phyloP scores from a whole-genome alignment of 768 basidiomycete genomes.

The Mycena kentingensis region DNA sequence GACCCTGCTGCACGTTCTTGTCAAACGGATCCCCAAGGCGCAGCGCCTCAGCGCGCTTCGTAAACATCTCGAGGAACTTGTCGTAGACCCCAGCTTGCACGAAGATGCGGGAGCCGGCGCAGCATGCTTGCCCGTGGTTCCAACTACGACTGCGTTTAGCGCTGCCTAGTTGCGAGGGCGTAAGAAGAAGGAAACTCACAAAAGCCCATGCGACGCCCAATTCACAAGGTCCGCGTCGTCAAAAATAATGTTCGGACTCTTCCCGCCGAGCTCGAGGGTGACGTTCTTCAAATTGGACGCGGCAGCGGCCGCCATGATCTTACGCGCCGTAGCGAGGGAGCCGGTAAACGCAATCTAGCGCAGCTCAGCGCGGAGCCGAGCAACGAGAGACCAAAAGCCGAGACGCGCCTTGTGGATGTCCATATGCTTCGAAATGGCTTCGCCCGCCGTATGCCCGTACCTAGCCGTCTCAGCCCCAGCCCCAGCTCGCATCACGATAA shows the following conservation, averaged over 20 bases:
- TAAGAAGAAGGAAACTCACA: conserved; percentile 36
- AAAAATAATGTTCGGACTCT: conserved; percentile 62
- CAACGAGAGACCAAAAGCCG: conserved; percentile 74
- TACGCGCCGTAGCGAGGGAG: conserved; percentile 63
- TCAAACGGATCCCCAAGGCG: conserved; percentile 61
- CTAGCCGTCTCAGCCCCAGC: background rate
- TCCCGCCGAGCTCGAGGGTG: conserved; percentile 77
- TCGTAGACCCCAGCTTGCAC: conserved; percentile 83
- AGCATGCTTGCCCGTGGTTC: conserved; percentile 70
- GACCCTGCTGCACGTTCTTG: conserved; percentile 58
- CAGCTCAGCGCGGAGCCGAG: conserved; percentile 59
- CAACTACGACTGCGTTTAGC: conserved; percentile 16
- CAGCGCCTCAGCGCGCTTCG: conserved; percentile 49
- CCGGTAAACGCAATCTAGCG: conserved; percentile 68
- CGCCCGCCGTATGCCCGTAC: conserved; percentile 54
- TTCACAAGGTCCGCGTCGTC: conserved; percentile 60
- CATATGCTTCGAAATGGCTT: conserved; percentile 62
- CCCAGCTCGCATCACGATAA: conserved; percentile 35
- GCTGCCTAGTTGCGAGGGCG: background rate
- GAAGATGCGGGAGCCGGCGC: conserved; percentile 79
- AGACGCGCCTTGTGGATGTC: conserved; percentile 65
- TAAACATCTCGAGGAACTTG: conserved; percentile 63
- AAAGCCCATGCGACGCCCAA: conserved; percentile 62
- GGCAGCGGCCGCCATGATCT: conserved; percentile 64
- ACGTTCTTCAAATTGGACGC: conserved; percentile 69